Conservation (phyloP, 495 filamentous ascomycete genomes). For the Aspergillus cavernicola region DNA sequence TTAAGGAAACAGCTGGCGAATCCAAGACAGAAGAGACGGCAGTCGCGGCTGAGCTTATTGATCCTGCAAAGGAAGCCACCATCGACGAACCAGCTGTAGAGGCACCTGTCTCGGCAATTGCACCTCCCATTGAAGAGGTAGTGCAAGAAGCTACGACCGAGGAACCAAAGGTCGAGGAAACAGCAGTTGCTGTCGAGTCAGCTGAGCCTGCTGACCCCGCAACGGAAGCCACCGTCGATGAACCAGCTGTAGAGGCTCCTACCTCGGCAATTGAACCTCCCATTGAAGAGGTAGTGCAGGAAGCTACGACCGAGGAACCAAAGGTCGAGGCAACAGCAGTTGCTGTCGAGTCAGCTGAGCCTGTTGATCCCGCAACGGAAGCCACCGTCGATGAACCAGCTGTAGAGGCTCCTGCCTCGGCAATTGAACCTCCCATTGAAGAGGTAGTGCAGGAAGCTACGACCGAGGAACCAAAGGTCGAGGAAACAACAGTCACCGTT, state of each 20-base stretch:
- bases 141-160: not conserved
- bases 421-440: no score
- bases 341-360: no score
- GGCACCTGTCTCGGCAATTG: not conserved
- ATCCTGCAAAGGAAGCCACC: not conserved
- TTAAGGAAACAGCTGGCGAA: constrained; percentile 4
- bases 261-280: no score
- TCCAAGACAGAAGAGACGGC: not conserved
- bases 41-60: constrained; percentile 4
- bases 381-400: no score
- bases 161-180: not conserved
- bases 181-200: constrained; percentile 10
- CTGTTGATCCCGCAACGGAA: no score
- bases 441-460: no score
- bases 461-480: not conserved
- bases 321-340: no score
- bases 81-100: not conserved
- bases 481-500: not conserved
- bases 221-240: no score
- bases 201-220: not conserved
- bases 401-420: no score
- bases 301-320: no score
- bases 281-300: no score
- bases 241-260: no score
- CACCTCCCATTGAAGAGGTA: not conserved